Percentiles rank a stretch among this genome's conserved stretches.
phyloP scores from a whole-genome alignment of 352 stramenopile genomes.

The Phytophthora nicotianae region DNA sequence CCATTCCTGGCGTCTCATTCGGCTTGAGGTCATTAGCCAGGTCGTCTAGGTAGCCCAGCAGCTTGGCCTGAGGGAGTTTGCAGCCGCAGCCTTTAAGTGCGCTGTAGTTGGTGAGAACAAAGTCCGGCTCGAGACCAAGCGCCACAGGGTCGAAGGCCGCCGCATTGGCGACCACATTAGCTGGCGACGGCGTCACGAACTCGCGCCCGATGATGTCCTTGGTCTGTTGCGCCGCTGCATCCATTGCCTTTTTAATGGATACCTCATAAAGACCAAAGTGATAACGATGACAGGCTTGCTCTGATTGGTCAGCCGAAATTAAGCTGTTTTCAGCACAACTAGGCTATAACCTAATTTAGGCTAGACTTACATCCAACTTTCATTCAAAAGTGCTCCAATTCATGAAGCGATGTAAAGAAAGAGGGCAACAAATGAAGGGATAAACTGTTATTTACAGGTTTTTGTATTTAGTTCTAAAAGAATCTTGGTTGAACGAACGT shows the following conservation, averaged over 20 bases:
- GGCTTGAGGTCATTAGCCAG: constrained; percentile 91
- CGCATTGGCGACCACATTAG: neutral
- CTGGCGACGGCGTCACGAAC: constrained; percentile 30
- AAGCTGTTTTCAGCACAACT: neutral
- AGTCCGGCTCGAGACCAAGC: constrained; percentile 75
- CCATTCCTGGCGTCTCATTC: constrained; percentile 91
- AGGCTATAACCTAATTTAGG: neutral
- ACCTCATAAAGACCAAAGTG: constrained; percentile 8
- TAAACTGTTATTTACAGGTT: too few relatives aligned
- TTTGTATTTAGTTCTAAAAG: neutral
- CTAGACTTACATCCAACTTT: neutral
- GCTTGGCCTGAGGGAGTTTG: constrained; percentile 94
- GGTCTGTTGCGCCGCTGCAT: constrained; percentile 53
- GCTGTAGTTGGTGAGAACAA: constrained; percentile 85
- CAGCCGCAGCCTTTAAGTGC: constrained; percentile 96
- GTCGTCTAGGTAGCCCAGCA: constrained; percentile 92
- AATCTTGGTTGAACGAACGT: constrained; percentile 27
- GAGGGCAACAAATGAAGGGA: neutral
- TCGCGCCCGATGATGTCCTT: constrained; percentile 71
- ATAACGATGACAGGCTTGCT: constrained; percentile 8
- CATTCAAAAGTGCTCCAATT: neutral
- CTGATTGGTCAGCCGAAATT: neutral
- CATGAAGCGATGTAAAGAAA: neutral
- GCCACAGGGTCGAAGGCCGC: constrained; percentile 58
- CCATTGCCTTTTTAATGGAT: constrained; percentile 48